Evolutionary conservation across 2,329 filamentous ascomycete genomes (phyloP).

Genomic region (Ophiosphaerella korrae): DNA sequence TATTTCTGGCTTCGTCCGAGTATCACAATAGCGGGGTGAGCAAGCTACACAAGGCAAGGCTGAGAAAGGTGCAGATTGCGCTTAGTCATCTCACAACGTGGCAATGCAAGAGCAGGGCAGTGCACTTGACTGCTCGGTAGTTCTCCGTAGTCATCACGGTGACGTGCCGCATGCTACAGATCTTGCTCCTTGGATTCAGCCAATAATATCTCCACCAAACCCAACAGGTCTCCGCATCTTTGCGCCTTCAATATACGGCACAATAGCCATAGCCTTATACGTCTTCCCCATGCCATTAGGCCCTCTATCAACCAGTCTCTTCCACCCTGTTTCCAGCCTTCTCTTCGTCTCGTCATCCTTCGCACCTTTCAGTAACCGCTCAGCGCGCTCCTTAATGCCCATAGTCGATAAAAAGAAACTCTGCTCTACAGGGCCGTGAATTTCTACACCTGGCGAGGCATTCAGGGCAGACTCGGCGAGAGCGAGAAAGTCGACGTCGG

Average conservation of each 20-base stretch:
- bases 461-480: conserved; percentile 80
- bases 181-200: neutral
- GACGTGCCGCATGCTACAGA: too few species aligned
- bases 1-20: too few species aligned
- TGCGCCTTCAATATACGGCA: conserved; percentile 71
- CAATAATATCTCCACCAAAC: conserved; percentile 72
- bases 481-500: conserved; percentile 90
- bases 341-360: conserved; percentile 46
- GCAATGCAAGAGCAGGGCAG: too few species aligned
- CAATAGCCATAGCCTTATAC: conserved; percentile 90
- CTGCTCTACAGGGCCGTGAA: conserved; percentile 90
- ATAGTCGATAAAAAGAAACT: conserved; percentile 77
- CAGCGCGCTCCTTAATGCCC: conserved; percentile 67
- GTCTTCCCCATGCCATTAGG: conserved; percentile 89
- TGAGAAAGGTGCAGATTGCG: too few species aligned
- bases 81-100: too few species aligned
- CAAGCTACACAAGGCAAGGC: too few species aligned
- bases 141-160: too few species aligned
- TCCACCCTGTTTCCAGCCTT: conserved; percentile 75
- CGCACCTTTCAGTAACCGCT: conserved; percentile 32
- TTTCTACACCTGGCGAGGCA: conserved; percentile 80
- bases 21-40: too few species aligned
- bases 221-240: conserved; percentile 76
- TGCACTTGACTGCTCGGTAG: too few species aligned
- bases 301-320: conserved; percentile 79